phyloP scores from a whole-genome alignment of 2,329 filamentous ascomycete species.

The Diplocarpon rosae region DNA sequence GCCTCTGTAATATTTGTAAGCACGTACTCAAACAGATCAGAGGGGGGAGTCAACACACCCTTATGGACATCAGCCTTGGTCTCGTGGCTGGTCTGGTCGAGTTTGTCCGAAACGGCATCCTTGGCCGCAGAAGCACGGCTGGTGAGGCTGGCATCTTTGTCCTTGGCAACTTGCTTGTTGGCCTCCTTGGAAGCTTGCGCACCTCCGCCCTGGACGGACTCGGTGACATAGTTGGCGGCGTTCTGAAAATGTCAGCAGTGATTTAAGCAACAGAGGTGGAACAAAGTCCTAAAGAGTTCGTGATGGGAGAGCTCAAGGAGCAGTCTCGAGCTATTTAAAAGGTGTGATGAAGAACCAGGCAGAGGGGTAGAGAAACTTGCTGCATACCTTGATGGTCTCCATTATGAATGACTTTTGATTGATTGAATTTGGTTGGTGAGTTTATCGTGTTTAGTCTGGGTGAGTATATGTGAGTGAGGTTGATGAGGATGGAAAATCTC shows the following conservation, averaged over 20 bases:
- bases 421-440: constrained; percentile 12
- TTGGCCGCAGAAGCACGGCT: constrained; percentile 40
- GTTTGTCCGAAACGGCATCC: constrained; percentile 41
- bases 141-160: constrained; percentile 32
- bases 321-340: neutral
- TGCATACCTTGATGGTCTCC: constrained; percentile 28
- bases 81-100: constrained; percentile 40
- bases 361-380: neutral
- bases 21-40: neutral
- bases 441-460: neutral
- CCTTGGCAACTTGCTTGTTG: constrained; percentile 48
- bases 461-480: constrained; percentile 9
- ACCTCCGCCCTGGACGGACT: constrained; percentile 39
- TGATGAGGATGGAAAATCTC: constrained; percentile 9
- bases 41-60: constrained; percentile 22
- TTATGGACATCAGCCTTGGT: constrained; percentile 38
- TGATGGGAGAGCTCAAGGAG: neutral
- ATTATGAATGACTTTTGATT: constrained; percentile 23
- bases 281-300: neutral
- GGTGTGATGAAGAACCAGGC: neutral
- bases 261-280: neutral
- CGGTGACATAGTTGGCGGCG: constrained; percentile 45
- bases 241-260: constrained; percentile 26
- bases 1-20: constrained; percentile 21
- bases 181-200: constrained; percentile 43